Evolutionary conservation across 352 stramenopile species (phyloP).

Genomic region (Globisporangium okanoganense): DNA sequence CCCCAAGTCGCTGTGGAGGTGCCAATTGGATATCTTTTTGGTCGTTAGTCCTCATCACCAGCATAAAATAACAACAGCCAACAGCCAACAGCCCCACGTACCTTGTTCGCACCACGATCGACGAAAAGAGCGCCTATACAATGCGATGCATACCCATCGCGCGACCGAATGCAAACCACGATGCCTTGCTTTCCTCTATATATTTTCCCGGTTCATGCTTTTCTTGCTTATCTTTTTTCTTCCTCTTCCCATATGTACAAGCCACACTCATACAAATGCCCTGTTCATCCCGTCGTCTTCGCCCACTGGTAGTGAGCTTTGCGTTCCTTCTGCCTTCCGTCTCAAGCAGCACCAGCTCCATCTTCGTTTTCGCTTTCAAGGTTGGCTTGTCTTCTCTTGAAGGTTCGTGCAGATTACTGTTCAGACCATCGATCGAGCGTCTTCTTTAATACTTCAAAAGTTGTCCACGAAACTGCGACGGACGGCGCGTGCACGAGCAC

Average conservation of each 20-base stretch:
- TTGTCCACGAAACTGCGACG: slow-evolving; percentile 99
- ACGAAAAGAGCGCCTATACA: slow-evolving; percentile 8
- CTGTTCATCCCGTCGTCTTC: not conserved
- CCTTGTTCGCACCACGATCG: not conserved
- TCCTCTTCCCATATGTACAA: slow-evolving; percentile 13
- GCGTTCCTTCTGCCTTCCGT: not conserved
- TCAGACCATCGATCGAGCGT: slow-evolving; percentile 52
- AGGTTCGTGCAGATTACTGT: too few species aligned
- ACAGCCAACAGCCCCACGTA: not conserved
- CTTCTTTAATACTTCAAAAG: slow-evolving; percentile 96
- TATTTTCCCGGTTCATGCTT: slow-evolving; percentile 25
- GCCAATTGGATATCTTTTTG: too few species aligned
- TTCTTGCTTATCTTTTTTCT: slow-evolving; percentile 9
- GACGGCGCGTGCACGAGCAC: slow-evolving; percentile 95
- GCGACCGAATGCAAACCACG: not conserved
- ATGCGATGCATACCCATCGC: not conserved
- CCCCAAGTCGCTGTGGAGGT: too few species aligned
- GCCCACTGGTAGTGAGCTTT: not conserved
- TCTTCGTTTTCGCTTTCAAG: not conserved
- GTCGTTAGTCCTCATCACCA: not conserved
- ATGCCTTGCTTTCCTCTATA: slow-evolving; percentile 29
- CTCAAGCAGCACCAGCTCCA: not conserved
- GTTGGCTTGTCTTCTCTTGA: not conserved
- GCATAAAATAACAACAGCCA: not conserved
- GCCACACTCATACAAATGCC: slow-evolving; percentile 8